Evolutionary conservation across 2,329 filamentous ascomycete species (phyloP), one percentile per base, ranked within the genome.

Genomic region (Emergomyces orientalis): DNA sequence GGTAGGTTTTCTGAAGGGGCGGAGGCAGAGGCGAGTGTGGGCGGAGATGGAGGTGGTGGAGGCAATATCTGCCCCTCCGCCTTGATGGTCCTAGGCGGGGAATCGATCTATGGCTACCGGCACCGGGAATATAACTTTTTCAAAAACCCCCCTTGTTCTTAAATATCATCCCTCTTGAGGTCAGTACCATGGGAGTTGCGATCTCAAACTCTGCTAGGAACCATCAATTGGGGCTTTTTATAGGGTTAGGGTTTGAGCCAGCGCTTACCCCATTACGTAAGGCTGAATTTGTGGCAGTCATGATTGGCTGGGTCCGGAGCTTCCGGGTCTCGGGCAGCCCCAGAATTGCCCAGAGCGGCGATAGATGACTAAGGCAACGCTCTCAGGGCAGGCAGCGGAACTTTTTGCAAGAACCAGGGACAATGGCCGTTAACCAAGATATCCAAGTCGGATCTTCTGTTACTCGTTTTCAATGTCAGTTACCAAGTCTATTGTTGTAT

Each of bases 241-340:
- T 39, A 58, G 55, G 55, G 55, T 58, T 58, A 58, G 55, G 55
- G 55, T 58, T 58, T 58, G 55, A 25, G 39, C 32, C 32, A 32
- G 34, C 37, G 14, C 39, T 30, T 43, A 41, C 27, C 25, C 30
- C 14, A 54, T 54, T 19, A 27, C 25, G 25, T 54, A 54, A 54
- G 27, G 2, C 13, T 2, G 37, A 39, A 39, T n/a, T n/a, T 39
- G 37, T 39, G 2, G 9, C 37, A 14, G 37, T 14, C 37, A 39
- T 57, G 55, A 39, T 39, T 57, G 34, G 55, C 22, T 6, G 34
- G 37, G 17, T 37, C 19, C 22, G 55, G 55, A 34, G 27, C 1
- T 2, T 3, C n/a, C 45, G 11, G 37, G 37, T 39, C 37, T 39
- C 37, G 37, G 37, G 37, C 37, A 14, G 37, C 37, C 11, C 37